phyloP scores from a whole-genome alignment of 306 rosid species.

The Dalbergia cultrata region DNA sequence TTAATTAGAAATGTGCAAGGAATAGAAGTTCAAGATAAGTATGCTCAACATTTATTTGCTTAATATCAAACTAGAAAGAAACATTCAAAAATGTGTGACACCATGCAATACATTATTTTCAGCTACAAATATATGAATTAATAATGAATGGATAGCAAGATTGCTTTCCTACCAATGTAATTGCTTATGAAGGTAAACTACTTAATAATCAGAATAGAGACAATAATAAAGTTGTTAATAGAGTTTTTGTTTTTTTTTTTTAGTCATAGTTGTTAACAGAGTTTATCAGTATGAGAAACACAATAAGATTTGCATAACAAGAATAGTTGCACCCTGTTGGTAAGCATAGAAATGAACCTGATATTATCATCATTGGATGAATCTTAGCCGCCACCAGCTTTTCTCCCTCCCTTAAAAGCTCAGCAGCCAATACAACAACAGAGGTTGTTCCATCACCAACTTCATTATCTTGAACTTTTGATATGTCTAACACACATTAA shows the following conservation, averaged over 20 bases:
- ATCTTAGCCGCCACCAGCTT: constrained; percentile 90
- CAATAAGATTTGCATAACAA: neutral
- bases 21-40: neutral
- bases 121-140: no score
- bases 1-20: neutral
- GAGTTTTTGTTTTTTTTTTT: no score
- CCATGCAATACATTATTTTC: no score
- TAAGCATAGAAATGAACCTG: constrained; percentile 65
- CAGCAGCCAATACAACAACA: constrained; percentile 98
- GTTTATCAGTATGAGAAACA: neutral
- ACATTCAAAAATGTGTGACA: constrained; percentile 4
- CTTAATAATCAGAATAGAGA: constrained; percentile 4
- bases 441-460: constrained; percentile 99
- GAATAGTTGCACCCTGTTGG: neutral
- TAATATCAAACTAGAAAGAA: constrained; percentile 18
- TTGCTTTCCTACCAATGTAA: constrained; percentile 3
- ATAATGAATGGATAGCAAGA: constrained; percentile 6
- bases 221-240: constrained; percentile 13
- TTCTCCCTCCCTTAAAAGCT: constrained; percentile 94
- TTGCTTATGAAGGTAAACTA: neutral
- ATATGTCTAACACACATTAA: constrained; percentile 77
- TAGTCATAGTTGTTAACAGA: no score
- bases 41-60: neutral
- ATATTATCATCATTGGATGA: constrained; percentile 97
- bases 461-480: constrained; percentile 99